These are phyloP conservation scores for Naganishia sp. DNA, from an alignment of 1,284 basidiomycete genomes.

Conservation along the genomic window DNA sequence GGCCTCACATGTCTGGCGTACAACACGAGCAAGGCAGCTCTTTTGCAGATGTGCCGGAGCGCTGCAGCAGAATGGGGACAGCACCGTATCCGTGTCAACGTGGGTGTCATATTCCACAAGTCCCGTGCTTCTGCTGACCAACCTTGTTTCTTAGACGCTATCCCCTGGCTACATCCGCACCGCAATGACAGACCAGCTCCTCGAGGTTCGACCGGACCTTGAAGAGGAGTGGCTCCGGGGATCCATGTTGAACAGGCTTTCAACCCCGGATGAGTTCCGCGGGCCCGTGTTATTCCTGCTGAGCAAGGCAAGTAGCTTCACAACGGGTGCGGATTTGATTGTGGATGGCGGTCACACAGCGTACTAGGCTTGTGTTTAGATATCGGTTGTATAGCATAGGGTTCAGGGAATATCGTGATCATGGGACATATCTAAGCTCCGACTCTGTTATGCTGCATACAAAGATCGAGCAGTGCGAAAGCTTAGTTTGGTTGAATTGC, in stretches of 20 bases:
- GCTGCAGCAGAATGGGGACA: constrained; percentile 78
- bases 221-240: constrained; percentile 36
- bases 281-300: constrained; percentile 47
- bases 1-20: constrained; percentile 68
- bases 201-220: constrained; percentile 35
- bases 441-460: too few relatives aligned
- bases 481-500: too few relatives aligned
- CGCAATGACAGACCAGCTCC: constrained; percentile 37
- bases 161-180: constrained; percentile 75
- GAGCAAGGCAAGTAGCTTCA: constrained; percentile 39
- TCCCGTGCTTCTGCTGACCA: neutral
- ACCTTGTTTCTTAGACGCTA: constrained; percentile 57
- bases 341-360: constrained; percentile 38
- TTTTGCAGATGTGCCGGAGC: constrained; percentile 77
- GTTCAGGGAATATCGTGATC: neutral
- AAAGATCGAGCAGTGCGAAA: too few relatives aligned
- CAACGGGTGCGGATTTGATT: constrained; percentile 32
- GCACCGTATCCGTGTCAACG: constrained; percentile 65
- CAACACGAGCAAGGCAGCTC: constrained; percentile 77
- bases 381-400: too few relatives aligned
- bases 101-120: neutral
- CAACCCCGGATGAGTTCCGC: constrained; percentile 36
- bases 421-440: constrained; percentile 58
- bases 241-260: constrained; percentile 31
- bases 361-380: neutral